Evolutionary conservation across 768 basidiomycete genomes (phyloP).

Genomic region (Gelatoporia subvermispora): DNA sequence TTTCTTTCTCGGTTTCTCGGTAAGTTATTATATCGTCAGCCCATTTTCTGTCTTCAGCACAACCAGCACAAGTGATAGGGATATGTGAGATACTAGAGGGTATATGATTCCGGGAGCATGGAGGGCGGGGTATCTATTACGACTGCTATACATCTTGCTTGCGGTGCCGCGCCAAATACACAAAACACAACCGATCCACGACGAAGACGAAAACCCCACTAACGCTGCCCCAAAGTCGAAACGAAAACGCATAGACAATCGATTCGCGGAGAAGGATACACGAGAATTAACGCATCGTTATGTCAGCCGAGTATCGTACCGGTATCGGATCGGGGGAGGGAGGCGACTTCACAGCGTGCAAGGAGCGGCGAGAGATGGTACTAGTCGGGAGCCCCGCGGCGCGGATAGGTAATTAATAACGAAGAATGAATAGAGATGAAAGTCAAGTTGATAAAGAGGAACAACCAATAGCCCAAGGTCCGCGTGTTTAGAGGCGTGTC

Average conservation of each 20-base stretch:
- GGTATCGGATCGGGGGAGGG: constrained; percentile 10
- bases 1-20: no score
- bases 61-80: no score
- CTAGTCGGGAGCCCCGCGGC: not conserved
- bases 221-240: not conserved
- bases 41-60: no score
- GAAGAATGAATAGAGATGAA: constrained; percentile 16
- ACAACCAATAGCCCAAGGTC: constrained; percentile 63
- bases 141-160: no score
- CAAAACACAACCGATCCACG: no score
- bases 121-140: no score
- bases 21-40: no score
- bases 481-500: constrained; percentile 13
- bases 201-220: not conserved
- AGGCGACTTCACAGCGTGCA: constrained; percentile 4
- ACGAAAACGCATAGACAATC: not conserved
- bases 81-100: no score
- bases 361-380: not conserved
- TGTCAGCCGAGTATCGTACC: constrained; percentile 18
- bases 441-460: constrained; percentile 46
- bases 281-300: constrained; percentile 17
- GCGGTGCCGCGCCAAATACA: no score
- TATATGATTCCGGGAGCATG: no score
- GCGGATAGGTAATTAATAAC: not conserved
- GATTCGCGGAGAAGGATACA: constrained; percentile 14